Evolutionary conservation across 257 asterid species (phyloP).

Genomic region (Leonotis leonurus): DNA sequence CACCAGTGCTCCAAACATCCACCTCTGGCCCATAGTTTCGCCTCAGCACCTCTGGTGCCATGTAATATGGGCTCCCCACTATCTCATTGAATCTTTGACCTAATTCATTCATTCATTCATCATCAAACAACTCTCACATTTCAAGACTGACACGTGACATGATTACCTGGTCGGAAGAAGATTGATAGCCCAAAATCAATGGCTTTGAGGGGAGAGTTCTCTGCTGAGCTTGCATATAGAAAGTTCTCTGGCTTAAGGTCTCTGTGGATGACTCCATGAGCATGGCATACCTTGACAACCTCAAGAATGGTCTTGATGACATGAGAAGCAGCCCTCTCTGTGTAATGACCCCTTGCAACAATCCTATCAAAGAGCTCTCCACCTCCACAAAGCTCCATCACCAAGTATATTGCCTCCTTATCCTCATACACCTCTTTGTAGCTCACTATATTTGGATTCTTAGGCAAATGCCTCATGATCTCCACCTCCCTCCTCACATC

Average conservation of each 20-base stretch:
- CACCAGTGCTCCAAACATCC: slow-evolving; percentile 90
- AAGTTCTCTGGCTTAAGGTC: slow-evolving; percentile 89
- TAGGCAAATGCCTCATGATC: slow-evolving; percentile 76
- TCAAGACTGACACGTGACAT: too few species aligned
- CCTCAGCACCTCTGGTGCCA: slow-evolving; percentile 86
- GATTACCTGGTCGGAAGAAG: slow-evolving; percentile 63
- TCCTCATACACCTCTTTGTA: slow-evolving; percentile 74
- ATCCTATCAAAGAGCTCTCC: slow-evolving; percentile 87
- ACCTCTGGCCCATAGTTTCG: slow-evolving; percentile 65
- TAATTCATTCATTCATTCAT: too few species aligned
- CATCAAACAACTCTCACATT: too few species aligned
- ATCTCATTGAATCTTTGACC: slow-evolving; percentile 72
- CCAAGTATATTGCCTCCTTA: slow-evolving; percentile 61
- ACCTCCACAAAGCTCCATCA: slow-evolving; percentile 85
- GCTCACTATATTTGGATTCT: slow-evolving; percentile 62
- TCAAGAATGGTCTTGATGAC: slow-evolving; percentile 74
- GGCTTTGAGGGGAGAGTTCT: slow-evolving; percentile 65
- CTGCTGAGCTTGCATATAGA: slow-evolving; percentile 37
- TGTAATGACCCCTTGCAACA: slow-evolving; percentile 71
- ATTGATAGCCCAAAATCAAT: slow-evolving; percentile 86
- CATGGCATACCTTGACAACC: slow-evolving; percentile 82
- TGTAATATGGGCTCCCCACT: slow-evolving; percentile 90
- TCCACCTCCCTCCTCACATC: slow-evolving; percentile 84
- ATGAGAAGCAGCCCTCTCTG: slow-evolving; percentile 72
- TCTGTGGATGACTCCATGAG: slow-evolving; percentile 74